Conservation (phyloP, 352 stramenopile species). For the Aphanomyces euteiches region DNA sequence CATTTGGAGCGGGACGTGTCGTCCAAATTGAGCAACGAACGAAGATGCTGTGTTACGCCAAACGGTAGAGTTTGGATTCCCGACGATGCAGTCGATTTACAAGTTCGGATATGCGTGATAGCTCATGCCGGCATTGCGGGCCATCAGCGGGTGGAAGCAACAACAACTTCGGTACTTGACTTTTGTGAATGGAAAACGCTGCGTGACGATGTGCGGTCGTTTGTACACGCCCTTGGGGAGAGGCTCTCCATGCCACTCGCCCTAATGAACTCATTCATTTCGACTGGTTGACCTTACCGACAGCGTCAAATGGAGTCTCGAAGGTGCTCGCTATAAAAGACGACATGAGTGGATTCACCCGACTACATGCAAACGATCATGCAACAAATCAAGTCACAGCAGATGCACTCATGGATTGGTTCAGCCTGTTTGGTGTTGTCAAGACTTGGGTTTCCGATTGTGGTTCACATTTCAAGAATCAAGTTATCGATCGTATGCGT, state of each 20-base stretch:
- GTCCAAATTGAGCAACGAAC: not conserved
- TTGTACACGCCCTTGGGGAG: constrained; percentile 30
- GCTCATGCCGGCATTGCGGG: not conserved
- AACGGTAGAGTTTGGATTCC: not conserved
- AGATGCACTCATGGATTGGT: constrained; percentile 23
- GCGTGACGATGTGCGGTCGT: constrained; percentile 7
- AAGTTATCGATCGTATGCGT: constrained; percentile 1
- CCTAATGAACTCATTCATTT: constrained; percentile 44
- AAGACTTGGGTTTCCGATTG: constrained; percentile 23
- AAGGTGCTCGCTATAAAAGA: constrained; percentile 32
- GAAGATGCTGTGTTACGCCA: not conserved
- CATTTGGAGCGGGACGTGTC: not conserved
- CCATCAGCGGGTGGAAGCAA: not conserved
- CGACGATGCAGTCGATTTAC: not conserved
- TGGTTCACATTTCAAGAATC: constrained; percentile 30
- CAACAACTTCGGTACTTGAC: not conserved
- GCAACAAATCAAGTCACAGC: constrained; percentile 12
- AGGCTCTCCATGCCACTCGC: constrained; percentile 33
- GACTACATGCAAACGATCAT: constrained; percentile 30
- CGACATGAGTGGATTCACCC: constrained; percentile 35
- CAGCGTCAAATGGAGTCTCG: constrained; percentile 15
- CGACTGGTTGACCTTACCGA: constrained; percentile 35
- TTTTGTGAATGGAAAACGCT: not conserved
- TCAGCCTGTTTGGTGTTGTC: constrained; percentile 1
- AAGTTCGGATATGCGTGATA: not conserved